Percentiles rank a stretch among this genome's conserved stretches.
phyloP scores from a whole-genome alignment of 2,329 filamentous ascomycete species.

The Alternaria triticina region DNA sequence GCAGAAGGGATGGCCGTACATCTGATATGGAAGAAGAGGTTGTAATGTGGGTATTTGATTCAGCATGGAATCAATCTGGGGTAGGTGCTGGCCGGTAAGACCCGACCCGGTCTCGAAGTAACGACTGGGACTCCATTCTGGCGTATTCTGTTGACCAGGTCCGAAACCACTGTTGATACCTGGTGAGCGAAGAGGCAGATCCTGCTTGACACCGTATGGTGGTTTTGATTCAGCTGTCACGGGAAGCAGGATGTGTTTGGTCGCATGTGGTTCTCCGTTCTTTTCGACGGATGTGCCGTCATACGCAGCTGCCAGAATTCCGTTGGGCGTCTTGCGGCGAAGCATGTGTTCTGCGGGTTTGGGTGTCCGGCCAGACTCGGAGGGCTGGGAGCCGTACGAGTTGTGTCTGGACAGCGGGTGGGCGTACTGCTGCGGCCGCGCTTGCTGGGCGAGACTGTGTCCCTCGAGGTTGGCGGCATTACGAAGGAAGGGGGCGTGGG shows the following conservation, averaged over 20 bases:
- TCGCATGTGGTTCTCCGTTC: constrained; percentile 73
- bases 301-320: constrained; percentile 90
- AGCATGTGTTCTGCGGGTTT: constrained; percentile 73
- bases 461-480: constrained; percentile 36
- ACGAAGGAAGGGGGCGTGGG: constrained; percentile 34
- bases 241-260: constrained; percentile 83
- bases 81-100: constrained; percentile 50
- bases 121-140: constrained; percentile 45
- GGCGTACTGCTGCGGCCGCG: constrained; percentile 47
- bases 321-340: constrained; percentile 89
- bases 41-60: constrained; percentile 66
- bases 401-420: constrained; percentile 48
- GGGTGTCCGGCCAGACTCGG: constrained; percentile 29
- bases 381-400: constrained; percentile 41
- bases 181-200: constrained; percentile 46
- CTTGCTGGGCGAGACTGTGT: constrained; percentile 28
- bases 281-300: constrained; percentile 81
- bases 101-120: constrained; percentile 47
- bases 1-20: constrained; percentile 43
- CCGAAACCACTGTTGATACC: constrained; percentile 20
- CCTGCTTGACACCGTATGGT: constrained; percentile 43
- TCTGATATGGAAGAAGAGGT: constrained; percentile 58
- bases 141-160: constrained; percentile 28
- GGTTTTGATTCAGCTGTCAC: constrained; percentile 55
- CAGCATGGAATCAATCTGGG: constrained; percentile 66